Evolutionary conservation across 345 rosid species (phyloP).

Genomic region (Brassica carinata): DNA sequence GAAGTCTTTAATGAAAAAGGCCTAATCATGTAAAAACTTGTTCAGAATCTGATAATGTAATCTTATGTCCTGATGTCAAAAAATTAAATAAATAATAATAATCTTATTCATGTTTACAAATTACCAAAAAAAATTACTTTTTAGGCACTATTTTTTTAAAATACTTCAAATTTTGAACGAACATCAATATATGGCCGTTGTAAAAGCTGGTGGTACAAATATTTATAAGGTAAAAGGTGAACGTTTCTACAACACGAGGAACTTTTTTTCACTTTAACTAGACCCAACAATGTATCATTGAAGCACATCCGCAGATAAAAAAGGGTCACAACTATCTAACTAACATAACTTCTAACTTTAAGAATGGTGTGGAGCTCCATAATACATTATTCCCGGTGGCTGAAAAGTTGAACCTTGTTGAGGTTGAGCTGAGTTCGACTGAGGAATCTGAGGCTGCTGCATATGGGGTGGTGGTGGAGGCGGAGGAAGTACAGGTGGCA

Average conservation of each 20-base stretch:
- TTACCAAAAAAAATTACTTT: too few species aligned
- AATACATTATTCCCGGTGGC: slow-evolving; percentile 71
- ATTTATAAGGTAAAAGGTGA: slow-evolving; percentile 4
- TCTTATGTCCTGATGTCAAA: not conserved
- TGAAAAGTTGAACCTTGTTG: slow-evolving; percentile 60
- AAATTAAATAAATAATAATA: too few species aligned
- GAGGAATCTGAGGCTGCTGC: slow-evolving; percentile 52
- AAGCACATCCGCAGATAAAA: slow-evolving; percentile 12
- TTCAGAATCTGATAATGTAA: not conserved
- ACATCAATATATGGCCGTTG: too few species aligned
- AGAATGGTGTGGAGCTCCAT: slow-evolving; percentile 66
- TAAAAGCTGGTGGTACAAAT: not conserved
- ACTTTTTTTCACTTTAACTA: slow-evolving; percentile 17
- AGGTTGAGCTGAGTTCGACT: slow-evolving; percentile 48
- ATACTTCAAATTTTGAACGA: too few species aligned
- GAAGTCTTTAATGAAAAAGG: slow-evolving; percentile 51
- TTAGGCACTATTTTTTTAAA: too few species aligned
- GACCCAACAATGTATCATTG: slow-evolving; percentile 25
- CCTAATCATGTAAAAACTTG: slow-evolving; percentile 4
- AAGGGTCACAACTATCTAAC: slow-evolving; percentile 41
- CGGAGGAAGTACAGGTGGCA: slow-evolving; percentile 63
- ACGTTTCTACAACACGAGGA: slow-evolving; percentile 35
- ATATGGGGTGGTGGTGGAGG: slow-evolving; percentile 46
- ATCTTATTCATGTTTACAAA: too few species aligned
- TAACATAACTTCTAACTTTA: slow-evolving; percentile 37